Evolutionary conservation across 495 filamentous ascomycete genomes (phyloP).

Genomic region (Clavariopsis aquatica): DNA sequence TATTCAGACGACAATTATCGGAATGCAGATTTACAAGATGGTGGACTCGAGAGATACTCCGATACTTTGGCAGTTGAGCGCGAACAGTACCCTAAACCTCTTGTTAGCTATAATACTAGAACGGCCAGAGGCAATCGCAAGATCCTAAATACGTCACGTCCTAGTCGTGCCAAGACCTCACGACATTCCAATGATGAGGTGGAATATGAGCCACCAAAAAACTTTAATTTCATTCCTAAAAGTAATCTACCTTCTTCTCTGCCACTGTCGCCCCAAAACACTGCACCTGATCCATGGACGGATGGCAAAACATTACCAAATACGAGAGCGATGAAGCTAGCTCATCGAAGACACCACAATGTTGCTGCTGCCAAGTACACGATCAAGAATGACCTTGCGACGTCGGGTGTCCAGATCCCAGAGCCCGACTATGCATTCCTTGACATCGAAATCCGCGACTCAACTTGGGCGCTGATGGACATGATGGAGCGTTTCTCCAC

Average conservation of each 20-base stretch:
- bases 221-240: no score
- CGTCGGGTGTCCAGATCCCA: neutral
- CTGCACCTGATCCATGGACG: neutral
- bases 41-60: neutral
- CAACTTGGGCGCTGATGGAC: constrained; percentile 26
- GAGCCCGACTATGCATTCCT: constrained; percentile 24
- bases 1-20: neutral
- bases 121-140: neutral
- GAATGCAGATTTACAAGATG: constrained; percentile 7
- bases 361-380: neutral
- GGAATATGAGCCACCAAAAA: no score
- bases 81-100: neutral
- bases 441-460: constrained; percentile 31
- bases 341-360: no score
- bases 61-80: neutral
- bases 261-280: no score
- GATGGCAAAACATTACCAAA: neutral
- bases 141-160: no score
- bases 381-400: neutral
- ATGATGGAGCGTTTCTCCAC: constrained; percentile 15
- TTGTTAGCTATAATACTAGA: neutral
- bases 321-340: neutral
- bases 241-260: no score
- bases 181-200: no score
- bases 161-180: no score